phyloP scores from a whole-genome alignment of 2,329 filamentous ascomycete species.

The Aspergillus sp. region DNA sequence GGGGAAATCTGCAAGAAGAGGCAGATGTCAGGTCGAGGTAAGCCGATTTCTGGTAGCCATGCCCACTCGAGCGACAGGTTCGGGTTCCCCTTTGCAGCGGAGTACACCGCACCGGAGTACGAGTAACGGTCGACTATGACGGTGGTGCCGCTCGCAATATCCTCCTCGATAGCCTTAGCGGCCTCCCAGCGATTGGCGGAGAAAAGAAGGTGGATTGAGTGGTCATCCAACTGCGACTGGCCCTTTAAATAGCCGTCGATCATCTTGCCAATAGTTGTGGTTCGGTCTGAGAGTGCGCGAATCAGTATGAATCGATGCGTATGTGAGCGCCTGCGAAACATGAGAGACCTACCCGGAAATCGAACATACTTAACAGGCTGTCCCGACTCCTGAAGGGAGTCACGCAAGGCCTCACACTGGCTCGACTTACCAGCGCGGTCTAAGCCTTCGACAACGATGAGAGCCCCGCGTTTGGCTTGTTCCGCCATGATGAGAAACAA shows the following conservation, averaged over 20 bases:
- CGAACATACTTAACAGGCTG: slow-evolving; percentile 58
- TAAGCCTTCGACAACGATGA: slow-evolving; percentile 84
- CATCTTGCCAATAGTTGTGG: slow-evolving; percentile 80
- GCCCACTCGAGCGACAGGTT: slow-evolving; percentile 74
- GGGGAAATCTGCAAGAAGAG: slow-evolving; percentile 82
- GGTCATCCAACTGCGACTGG: slow-evolving; percentile 73
- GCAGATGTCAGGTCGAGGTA: slow-evolving; percentile 83
- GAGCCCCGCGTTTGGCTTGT: slow-evolving; percentile 57
- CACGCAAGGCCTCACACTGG: slow-evolving; percentile 70
- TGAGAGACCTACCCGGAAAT: slow-evolving; percentile 59
- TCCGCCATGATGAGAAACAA: slow-evolving; percentile 13
- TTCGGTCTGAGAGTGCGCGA: slow-evolving; percentile 61
- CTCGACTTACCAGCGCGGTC: slow-evolving; percentile 92
- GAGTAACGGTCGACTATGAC: slow-evolving; percentile 92
- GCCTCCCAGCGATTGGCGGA: slow-evolving; percentile 88
- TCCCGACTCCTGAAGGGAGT: slow-evolving; percentile 52
- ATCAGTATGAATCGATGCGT: slow-evolving; percentile 11
- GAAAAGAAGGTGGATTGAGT: slow-evolving; percentile 86
- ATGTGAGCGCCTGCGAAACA: neutral
- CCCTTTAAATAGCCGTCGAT: slow-evolving; percentile 81
- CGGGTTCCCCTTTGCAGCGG: slow-evolving; percentile 78
- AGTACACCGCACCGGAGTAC: slow-evolving; percentile 91
- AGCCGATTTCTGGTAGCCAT: slow-evolving; percentile 76
- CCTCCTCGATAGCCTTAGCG: slow-evolving; percentile 40
- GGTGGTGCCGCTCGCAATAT: slow-evolving; percentile 65